Conservation (phyloP, 805 yeast genomes). For the Saccharomycopsis malanga region DNA sequence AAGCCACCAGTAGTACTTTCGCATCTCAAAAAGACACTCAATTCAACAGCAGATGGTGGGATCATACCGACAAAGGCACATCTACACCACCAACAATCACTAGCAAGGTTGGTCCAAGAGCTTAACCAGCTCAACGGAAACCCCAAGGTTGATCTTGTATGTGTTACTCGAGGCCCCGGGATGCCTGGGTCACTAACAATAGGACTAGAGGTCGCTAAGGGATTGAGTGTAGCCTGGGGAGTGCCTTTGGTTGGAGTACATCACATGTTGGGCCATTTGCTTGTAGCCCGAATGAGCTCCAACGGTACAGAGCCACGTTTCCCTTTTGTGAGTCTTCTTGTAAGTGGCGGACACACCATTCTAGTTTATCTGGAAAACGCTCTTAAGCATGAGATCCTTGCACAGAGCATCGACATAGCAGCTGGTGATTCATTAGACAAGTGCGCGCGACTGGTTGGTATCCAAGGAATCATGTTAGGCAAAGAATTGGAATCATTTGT, state of each 20-base stretch:
- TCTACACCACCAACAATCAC: conserved; percentile 58
- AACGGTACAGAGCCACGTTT: conserved; percentile 41
- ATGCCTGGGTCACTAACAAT: conserved; percentile 85
- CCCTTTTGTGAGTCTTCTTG: conserved; percentile 72
- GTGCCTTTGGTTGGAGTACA: conserved; percentile 84
- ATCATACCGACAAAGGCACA: conserved; percentile 83
- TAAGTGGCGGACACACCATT: conserved; percentile 94
- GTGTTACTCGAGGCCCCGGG: conserved; percentile 95
- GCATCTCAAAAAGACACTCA: conserved; percentile 58
- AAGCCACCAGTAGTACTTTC: conserved; percentile 40
- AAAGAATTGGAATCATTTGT: conserved; percentile 65
- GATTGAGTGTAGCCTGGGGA: conserved; percentile 70
- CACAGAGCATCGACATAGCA: conserved; percentile 79
- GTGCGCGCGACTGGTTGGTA: conserved; percentile 79
- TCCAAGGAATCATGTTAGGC: conserved; percentile 74
- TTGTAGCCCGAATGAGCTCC: conserved; percentile 50
- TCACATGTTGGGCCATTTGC: conserved; percentile 91
- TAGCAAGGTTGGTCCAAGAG: conserved; percentile 45
- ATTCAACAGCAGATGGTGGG: conserved; percentile 68
- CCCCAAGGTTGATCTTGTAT: conserved; percentile 59
- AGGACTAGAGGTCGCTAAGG: conserved; percentile 80
- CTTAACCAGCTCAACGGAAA: conserved; percentile 30
- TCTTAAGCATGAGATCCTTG: conserved; percentile 60
- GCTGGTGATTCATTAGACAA: conserved; percentile 92
- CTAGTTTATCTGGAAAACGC: conserved; percentile 60